A percentile compares a stretch with the other conserved stretches of the same genome.
phyloP scores from a whole-genome alignment of 2,329 filamentous ascomycete genomes.

The Diaporthe vexans region DNA sequence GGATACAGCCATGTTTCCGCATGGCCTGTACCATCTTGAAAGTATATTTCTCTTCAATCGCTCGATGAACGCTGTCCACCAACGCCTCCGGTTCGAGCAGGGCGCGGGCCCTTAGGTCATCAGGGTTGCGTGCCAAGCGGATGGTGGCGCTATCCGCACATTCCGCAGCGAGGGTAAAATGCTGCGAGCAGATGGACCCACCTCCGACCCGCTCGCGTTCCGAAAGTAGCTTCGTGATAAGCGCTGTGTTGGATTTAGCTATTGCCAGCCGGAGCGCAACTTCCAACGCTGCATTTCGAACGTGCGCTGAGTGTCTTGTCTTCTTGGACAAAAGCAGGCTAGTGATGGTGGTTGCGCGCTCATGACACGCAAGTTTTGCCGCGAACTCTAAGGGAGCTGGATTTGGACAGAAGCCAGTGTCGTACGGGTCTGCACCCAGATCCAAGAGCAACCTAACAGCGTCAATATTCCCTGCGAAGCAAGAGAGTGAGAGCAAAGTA shows the following conservation, averaged over 20 bases:
- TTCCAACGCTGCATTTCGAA: neutral
- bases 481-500: neutral
- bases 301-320: neutral
- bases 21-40: neutral
- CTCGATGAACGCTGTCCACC: too few species aligned
- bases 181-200: neutral
- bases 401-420: neutral
- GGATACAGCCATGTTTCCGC: neutral
- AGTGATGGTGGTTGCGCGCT: neutral
- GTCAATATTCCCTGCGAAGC: neutral
- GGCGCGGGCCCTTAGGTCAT: too few species aligned
- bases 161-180: neutral
- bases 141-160: neutral
- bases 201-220: neutral
- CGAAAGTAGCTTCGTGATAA: neutral
- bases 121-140: neutral
- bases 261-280: neutral
- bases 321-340: neutral
- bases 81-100: too few species aligned
- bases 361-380: fast-evolving
- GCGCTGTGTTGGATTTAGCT: fast-evolving
- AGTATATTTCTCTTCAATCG: too few species aligned
- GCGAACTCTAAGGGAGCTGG: neutral
- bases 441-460: neutral
- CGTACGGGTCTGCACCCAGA: neutral